Evolutionary conservation across 768 basidiomycete genomes (phyloP).

Genomic region (Naganishia friedmannii): DNA sequence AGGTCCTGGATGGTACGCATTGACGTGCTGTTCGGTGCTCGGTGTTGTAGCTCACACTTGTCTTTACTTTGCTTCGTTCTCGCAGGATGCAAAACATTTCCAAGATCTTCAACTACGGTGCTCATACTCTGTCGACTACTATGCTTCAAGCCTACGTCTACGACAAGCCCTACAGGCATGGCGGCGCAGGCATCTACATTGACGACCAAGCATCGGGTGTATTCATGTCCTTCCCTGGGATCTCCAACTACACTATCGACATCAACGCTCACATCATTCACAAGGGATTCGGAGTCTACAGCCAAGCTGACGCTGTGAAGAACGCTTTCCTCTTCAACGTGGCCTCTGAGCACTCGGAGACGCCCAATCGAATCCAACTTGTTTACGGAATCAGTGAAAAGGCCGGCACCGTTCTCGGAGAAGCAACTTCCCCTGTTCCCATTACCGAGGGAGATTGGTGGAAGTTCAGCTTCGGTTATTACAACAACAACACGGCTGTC

Average conservation of each 20-base stretch:
- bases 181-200: conserved; percentile 1
- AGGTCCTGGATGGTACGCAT: background rate
- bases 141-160: background rate
- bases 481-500: conserved; percentile 10
- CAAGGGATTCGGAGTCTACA: conserved; percentile 12
- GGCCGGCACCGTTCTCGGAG: background rate
- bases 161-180: conserved; percentile 7
- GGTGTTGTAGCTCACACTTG: background rate
- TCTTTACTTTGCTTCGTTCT: background rate
- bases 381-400: background rate
- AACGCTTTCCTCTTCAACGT: conserved; percentile 13
- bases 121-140: background rate
- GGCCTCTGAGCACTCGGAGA: background rate
- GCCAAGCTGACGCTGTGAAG: conserved; percentile 13
- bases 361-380: conserved; percentile 8
- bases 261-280: conserved; percentile 13
- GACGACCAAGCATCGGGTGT: conserved; percentile 13
- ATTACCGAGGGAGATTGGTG: conserved; percentile 12
- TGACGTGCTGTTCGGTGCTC: background rate
- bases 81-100: conserved; percentile 12
- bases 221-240: conserved; percentile 5
- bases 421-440: conserved; percentile 1
- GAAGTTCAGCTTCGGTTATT: conserved; percentile 11
- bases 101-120: conserved; percentile 14
- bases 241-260: conserved; percentile 12